Conservation (phyloP, 768 basidiomycete species). For the Omphalotus guepiniiformis region DNA sequence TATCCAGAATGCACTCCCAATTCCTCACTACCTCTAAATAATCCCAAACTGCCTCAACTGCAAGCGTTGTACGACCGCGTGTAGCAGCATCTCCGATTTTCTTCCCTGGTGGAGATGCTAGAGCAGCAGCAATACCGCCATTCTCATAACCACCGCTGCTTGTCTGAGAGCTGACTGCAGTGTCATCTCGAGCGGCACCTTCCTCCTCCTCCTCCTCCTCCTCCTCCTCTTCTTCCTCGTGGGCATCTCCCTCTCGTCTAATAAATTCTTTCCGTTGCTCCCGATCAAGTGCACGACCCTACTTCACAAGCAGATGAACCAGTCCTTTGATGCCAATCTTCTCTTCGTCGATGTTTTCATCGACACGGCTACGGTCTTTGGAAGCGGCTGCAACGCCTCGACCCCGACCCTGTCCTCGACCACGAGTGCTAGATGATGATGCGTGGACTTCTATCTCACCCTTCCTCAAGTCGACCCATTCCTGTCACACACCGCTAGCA, state of each 20-base stretch:
- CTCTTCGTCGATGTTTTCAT: constrained; percentile 43
- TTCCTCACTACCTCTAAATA: constrained; percentile 68
- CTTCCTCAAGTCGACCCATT: constrained; percentile 66
- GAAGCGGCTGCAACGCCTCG: neutral
- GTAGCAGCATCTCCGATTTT: constrained; percentile 21
- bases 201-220: constrained; percentile 43
- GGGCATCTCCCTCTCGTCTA: constrained; percentile 30
- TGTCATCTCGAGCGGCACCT: constrained; percentile 31
- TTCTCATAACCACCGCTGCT: neutral
- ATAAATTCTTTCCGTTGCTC: neutral
- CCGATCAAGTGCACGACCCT: constrained; percentile 58
- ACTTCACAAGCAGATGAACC: constrained; percentile 69
- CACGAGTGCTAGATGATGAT: neutral
- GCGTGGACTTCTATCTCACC: constrained; percentile 21
- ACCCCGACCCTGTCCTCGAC: constrained; percentile 1
- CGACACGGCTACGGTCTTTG: constrained; percentile 31
- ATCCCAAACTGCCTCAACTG: constrained; percentile 88
- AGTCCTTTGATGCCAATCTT: constrained; percentile 67
- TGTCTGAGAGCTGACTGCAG: too few species aligned
- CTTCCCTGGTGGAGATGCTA: constrained; percentile 33
- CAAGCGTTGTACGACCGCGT: constrained; percentile 65
- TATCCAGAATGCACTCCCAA: constrained; percentile 80
- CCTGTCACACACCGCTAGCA: constrained; percentile 77
- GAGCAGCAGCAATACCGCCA: constrained; percentile 15
- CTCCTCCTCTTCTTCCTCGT: constrained; percentile 42